Percentiles rank a stretch among this genome's conserved stretches.
These are phyloP conservation scores for Pythium biforme DNA, from an alignment of 352 stramenopile species.

Conservation along the genomic window DNA sequence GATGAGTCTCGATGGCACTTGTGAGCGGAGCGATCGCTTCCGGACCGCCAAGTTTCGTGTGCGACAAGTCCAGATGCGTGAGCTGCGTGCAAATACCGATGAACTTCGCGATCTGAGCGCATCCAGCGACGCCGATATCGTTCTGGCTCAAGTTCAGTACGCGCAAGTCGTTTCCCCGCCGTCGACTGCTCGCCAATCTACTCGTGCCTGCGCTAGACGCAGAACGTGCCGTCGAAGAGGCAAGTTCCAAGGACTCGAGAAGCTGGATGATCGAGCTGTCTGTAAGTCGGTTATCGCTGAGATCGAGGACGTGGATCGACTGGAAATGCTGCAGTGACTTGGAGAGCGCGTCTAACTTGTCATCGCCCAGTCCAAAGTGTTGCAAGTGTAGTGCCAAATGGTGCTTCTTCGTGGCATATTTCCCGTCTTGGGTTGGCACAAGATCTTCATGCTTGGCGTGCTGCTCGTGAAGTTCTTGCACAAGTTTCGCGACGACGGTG, in stretches of 20 bases:
- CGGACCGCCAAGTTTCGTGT: conserved; percentile 44
- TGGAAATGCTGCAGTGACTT: conserved; percentile 56
- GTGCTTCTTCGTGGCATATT: conserved; percentile 38
- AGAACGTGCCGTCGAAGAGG: conserved; percentile 3
- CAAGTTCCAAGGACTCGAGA: conserved; percentile 44
- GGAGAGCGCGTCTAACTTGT: conserved; percentile 53
- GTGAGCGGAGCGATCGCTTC: conserved; percentile 49
- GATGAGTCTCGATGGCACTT: conserved; percentile 52
- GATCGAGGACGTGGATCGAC: conserved; percentile 57
- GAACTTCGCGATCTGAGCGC: conserved; percentile 56
- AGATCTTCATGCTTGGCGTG: conserved; percentile 31
- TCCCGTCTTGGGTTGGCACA: conserved; percentile 24
- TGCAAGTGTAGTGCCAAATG: conserved; percentile 56
- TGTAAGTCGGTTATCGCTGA: conserved; percentile 70
- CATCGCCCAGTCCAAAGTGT: conserved; percentile 71
- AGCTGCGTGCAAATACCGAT: conserved; percentile 43
- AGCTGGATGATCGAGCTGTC: conserved; percentile 59
- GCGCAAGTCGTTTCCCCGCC: conserved; percentile 39
- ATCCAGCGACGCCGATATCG: conserved; percentile 49
- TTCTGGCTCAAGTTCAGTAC: conserved; percentile 76
- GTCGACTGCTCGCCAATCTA: conserved; percentile 7
- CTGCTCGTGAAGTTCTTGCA: conserved; percentile 35
- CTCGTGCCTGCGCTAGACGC: conserved; percentile 2
- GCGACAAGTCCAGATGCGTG: conserved; percentile 55
- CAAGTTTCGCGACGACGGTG: conserved; percentile 37